Evolutionary conservation across 202 grass and related monocot species (phyloP), one percentile per base, ranked within the genome.

Genomic region (Bolboschoenoplectus hybrid): DNA sequence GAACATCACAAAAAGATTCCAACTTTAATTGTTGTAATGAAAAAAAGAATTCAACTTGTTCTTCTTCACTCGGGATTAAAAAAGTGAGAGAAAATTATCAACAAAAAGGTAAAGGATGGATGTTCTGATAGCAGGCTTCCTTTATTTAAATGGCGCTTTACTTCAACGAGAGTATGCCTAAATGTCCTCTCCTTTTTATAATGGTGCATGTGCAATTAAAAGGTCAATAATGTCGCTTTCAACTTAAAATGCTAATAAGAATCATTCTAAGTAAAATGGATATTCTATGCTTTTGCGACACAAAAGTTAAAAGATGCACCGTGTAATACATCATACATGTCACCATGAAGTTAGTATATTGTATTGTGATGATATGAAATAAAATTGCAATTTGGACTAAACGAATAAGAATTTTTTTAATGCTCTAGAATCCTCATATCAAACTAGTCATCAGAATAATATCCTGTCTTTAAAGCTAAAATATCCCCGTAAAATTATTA

Each of bases 211-310:
- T 72, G 40, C 69, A 76, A 76, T 16, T 76, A 52, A 16, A 26
- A 36, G n/a, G 47, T 36, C 72, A 52, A 74, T 52, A 36, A 12
- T 34, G 13, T 74, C 0, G 3, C 53, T 51, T 47, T 6, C 13
- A 39, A 78, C 12, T 52, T 34, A 12, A 78, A 55, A 78, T 40
- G 26, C 49, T 55, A 14, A 76, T 16, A 78, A 57, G 50, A 57
- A 78, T 78, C 12, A 73, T 78, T 78, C 47, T 34, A 77, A 78
- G 34, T 40, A 39, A 35, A 36, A 57, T 40, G 74, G 74, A 78
- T 78, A 57, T 78, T 39, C 74, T 45, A 1, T 72, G 4, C 68
- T 78, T 13, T 8, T 14, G 47, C 9, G 7, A 52, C 34, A 13
- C 72, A 53, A 34, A 75, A 20, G 16, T 5, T 65, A 65, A 16